These are phyloP conservation scores for Aspergillus heteromorphus DNA, from an alignment of 495 filamentous ascomycete species.

Conservation along the genomic window DNA sequence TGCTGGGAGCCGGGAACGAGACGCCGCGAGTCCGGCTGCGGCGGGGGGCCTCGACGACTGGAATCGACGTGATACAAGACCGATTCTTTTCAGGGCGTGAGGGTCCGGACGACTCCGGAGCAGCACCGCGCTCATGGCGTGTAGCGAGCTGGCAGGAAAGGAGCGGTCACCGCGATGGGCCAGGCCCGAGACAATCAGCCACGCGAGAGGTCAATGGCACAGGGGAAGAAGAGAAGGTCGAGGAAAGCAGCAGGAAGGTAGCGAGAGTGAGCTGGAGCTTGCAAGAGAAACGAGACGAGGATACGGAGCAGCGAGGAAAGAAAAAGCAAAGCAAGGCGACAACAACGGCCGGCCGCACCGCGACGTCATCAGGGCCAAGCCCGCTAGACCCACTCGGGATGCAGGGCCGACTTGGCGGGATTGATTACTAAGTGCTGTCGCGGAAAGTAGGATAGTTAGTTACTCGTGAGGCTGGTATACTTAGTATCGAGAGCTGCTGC, in stretches of 20 bases:
- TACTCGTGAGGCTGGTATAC: too few relatives aligned
- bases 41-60: constrained; percentile 12
- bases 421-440: too few relatives aligned
- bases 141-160: constrained; percentile 2
- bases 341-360: not conserved
- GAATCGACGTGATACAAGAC: constrained; percentile 19
- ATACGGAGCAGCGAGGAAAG: constrained; percentile 3
- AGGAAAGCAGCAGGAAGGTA: not conserved
- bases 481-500: not conserved
- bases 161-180: not conserved
- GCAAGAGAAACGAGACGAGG: not conserved
- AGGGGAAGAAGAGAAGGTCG: not conserved
- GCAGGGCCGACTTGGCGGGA: constrained; percentile 7
- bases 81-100: constrained; percentile 29
- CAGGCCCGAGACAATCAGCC: not conserved
- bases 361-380: constrained; percentile 6
- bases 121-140: constrained; percentile 35
- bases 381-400: constrained; percentile 8
- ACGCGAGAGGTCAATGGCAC: not conserved
- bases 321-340: not conserved
- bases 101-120: constrained; percentile 33
- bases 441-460: too few relatives aligned
- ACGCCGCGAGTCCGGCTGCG: constrained; percentile 8
- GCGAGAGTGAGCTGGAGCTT: not conserved
- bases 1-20: constrained; percentile 18